Conservation (phyloP, 2,329 filamentous ascomycete species). For the Fusarium verticillioides region DNA sequence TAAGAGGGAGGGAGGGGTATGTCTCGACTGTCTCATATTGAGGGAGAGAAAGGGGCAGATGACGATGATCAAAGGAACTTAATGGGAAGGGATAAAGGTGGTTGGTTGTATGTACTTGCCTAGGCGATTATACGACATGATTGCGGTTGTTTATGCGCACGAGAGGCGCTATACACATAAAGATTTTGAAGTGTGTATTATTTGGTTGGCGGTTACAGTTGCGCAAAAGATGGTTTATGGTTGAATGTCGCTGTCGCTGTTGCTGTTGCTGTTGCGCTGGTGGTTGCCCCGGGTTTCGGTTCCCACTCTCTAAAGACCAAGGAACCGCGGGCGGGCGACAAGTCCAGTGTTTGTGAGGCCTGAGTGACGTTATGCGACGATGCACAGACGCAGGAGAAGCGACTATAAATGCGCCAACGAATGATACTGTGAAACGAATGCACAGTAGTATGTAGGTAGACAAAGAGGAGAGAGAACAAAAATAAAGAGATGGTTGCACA, state of each 20-base stretch:
- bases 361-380: slow-evolving; percentile 19
- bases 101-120: slow-evolving; percentile 62
- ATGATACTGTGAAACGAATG: slow-evolving; percentile 13
- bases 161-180: slow-evolving; percentile 30
- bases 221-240: slow-evolving; percentile 3
- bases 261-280: slow-evolving; percentile 5
- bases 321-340: background rate
- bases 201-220: slow-evolving; percentile 6
- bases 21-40: slow-evolving; percentile 37
- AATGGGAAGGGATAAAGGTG: background rate
- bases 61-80: slow-evolving; percentile 28
- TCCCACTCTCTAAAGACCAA: slow-evolving; percentile 15
- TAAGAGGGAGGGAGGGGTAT: slow-evolving; percentile 37
- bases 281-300: slow-evolving; percentile 43
- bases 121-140: slow-evolving; percentile 80
- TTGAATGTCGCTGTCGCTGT: background rate
- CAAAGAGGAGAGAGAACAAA: background rate
- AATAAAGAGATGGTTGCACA: slow-evolving; percentile 18
- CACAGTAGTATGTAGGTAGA: background rate
- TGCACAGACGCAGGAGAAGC: slow-evolving; percentile 6
- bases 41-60: slow-evolving; percentile 34
- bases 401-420: background rate
- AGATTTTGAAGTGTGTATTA: background rate
- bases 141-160: slow-evolving; percentile 44
- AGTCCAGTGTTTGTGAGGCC: slow-evolving; percentile 12